Conservation (phyloP, 257 asterid genomes). For the Agastache rugosa region DNA sequence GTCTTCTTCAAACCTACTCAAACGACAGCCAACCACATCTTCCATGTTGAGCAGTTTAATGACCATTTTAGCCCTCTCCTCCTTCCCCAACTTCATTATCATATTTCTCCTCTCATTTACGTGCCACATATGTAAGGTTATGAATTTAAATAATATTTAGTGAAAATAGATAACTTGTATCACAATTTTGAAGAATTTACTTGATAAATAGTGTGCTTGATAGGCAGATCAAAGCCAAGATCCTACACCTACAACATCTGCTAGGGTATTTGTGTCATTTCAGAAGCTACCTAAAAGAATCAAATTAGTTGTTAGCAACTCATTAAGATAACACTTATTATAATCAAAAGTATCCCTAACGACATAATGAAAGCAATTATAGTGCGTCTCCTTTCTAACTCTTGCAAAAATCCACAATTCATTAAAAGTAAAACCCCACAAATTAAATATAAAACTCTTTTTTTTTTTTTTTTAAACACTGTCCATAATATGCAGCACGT, state of each 20-base stretch:
- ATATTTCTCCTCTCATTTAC: not conserved
- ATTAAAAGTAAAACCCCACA: constrained; percentile 31
- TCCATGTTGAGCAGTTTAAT: constrained; percentile 12
- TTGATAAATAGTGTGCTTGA: not conserved
- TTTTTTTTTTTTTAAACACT: not conserved
- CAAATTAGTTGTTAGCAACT: constrained; percentile 42
- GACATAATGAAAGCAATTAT: constrained; percentile 49
- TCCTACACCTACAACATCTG: not conserved
- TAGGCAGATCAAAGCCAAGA: not conserved
- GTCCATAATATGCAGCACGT: constrained; percentile 35
- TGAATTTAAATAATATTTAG: too few relatives aligned
- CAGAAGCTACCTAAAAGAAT: constrained; percentile 43
- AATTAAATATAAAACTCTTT: not conserved
- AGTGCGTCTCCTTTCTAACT: constrained; percentile 47
- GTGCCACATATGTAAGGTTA: too few relatives aligned
- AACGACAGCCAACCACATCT: constrained; percentile 45
- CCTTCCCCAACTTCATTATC: not conserved
- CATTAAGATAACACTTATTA: constrained; percentile 36
- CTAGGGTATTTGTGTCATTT: constrained; percentile 43
- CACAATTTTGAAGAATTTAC: not conserved
- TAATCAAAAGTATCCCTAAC: constrained; percentile 41
- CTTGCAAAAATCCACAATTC: constrained; percentile 37
- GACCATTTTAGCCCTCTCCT: constrained; percentile 34
- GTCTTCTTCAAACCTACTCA: constrained; percentile 51
- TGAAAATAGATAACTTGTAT: too few relatives aligned